Evolutionary conservation across 192 early-diverging fungal species (phyloP).

Genomic region (Phycomyces nitens): DNA sequence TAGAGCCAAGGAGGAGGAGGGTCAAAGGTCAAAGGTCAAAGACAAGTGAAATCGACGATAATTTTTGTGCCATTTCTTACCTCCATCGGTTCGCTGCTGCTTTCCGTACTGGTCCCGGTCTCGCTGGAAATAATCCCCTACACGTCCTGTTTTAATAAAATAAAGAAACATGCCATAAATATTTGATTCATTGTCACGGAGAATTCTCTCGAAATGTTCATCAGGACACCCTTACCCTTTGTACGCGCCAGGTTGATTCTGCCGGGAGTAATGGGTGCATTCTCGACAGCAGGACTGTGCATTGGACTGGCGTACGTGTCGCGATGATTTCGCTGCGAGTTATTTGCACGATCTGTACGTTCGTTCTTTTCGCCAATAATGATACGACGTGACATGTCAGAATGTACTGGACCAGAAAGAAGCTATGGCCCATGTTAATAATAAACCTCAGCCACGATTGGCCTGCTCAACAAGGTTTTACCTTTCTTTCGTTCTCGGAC

Average conservation of each 20-base stretch:
- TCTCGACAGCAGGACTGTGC: conserved; percentile 21
- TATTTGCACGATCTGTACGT: conserved; percentile 12
- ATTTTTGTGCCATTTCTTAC: neutral
- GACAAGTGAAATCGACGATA: too few species aligned
- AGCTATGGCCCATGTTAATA: conserved; percentile 19
- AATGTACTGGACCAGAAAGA: conserved; percentile 30
- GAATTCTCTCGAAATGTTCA: neutral
- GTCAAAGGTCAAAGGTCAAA: too few species aligned
- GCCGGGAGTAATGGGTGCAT: conserved; percentile 9
- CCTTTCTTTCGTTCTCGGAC: conserved; percentile 64
- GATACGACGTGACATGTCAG: conserved; percentile 26
- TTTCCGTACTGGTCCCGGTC: neutral
- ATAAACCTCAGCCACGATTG: neutral
- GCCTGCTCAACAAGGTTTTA: conserved; percentile 22
- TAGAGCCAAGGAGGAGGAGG: too few species aligned
- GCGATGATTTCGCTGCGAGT: neutral
- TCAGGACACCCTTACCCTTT: neutral
- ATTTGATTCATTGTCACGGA: neutral
- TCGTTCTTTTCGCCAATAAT: conserved; percentile 10
- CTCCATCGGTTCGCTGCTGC: neutral
- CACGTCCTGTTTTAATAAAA: conserved; percentile 1
- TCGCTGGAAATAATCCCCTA: conserved; percentile 10
- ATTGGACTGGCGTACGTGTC: conserved; percentile 13
- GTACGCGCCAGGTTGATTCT: conserved; percentile 7
- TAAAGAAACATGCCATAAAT: neutral